Evolutionary conservation across 2,329 filamentous ascomycete genomes (phyloP), one percentile per base, ranked within the genome.

Genomic region (Arthrobotrys pseudoclavata): DNA sequence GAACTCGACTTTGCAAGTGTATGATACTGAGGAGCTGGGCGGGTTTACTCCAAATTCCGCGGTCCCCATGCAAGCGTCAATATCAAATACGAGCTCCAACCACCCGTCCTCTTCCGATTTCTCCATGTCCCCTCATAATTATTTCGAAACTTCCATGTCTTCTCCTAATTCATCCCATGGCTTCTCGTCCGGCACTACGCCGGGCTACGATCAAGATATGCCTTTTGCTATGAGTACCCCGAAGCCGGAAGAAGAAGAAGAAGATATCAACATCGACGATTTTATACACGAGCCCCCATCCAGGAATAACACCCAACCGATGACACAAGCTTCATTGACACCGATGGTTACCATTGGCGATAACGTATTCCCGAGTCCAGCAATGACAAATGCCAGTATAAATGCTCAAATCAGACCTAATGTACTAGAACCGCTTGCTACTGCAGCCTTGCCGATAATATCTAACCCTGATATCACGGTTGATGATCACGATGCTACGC

Each of bases 41-140:
- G 74, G 74, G 4, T 77, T 77, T 26, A 77, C 74, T 4, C 74
- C 74, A 12, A 77, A 77, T 55, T 77, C 74, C 13, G 74, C 74
- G 4, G 68, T 77, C n/a, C 74, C 74, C 6, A 77, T 77, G 74
- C 74, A 77, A 26, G 61, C 74, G 29, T 77, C 74, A 18, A 57
- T 77, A 29, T 77, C 74, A 4, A 77, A 77, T 18, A 20, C 74
- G 3, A 77, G 74, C 31, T 77, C 74, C 13, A 63, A 62, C 34
- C 74, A 77, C 34, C 74, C 74, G 40, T 77, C 74, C 12, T 77
- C 74, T 31, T 77, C 74, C 50, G 74, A 77, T 34, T 77, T 77
- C 53, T 77, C 74, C 67, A 77, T 77, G 74, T 77, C 74, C 15
- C 74, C 74, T 42, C 29, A 70, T 52, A 69, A 71, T 15, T 77